Evolutionary conservation across 345 rosid genomes (phyloP).

Genomic region (Gossypium thurberi): DNA sequence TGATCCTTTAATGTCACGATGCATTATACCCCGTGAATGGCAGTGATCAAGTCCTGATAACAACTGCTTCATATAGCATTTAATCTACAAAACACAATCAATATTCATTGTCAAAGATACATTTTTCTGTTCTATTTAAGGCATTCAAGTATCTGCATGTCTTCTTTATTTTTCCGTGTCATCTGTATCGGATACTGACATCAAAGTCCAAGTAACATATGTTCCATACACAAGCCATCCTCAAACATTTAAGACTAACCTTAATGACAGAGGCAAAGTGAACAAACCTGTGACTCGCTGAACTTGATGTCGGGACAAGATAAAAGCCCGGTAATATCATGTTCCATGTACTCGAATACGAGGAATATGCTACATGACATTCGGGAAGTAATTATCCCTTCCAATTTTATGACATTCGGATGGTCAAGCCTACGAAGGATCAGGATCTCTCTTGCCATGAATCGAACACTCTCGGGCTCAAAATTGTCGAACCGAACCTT

Average conservation of each 20-base stretch:
- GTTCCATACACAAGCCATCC: neutral
- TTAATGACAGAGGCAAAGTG: conserved; percentile 1
- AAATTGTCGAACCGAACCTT: conserved; percentile 93
- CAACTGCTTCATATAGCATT: conserved; percentile 88
- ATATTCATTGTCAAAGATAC: neutral
- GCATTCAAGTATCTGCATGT: neutral
- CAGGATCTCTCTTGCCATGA: conserved; percentile 96
- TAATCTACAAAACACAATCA: conserved; percentile 42
- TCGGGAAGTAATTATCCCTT: conserved; percentile 79
- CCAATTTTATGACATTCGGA: conserved; percentile 84
- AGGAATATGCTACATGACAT: conserved; percentile 80
- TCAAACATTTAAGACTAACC: neutral
- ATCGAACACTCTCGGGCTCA: conserved; percentile 97
- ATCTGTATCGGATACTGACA: neutral
- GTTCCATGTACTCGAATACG: conserved; percentile 98
- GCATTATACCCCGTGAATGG: conserved; percentile 87
- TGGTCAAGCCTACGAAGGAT: conserved; percentile 86
- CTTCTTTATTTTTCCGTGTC: neutral
- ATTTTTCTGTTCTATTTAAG: neutral
- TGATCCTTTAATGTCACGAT: conserved; percentile 93
- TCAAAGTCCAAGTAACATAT: neutral
- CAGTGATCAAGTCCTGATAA: conserved; percentile 89
- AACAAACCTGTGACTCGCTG: conserved; percentile 80
- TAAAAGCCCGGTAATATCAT: conserved; percentile 86
- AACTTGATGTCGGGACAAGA: conserved; percentile 28